Base-by-base conservation (phyloP, 192 early-diverging fungal species). In the Backusella westeae region DNA sequence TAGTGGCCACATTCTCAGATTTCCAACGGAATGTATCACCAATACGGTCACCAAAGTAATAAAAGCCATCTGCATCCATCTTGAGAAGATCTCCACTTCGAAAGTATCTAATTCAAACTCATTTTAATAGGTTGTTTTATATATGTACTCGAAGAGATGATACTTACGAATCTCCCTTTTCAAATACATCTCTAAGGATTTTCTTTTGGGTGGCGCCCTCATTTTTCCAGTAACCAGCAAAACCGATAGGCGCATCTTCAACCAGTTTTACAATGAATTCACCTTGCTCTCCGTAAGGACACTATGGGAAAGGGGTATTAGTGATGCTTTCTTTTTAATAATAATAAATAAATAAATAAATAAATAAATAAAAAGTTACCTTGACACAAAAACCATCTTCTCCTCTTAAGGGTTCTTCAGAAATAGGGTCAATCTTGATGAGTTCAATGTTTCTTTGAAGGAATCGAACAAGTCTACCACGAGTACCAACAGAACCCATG, bases 1-100 rank as follows among this genome's bases (percentile, higher is more conserved):
- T 82, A 5, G 86, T 85, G 8, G 83, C 81, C 12, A 91, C 88
- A 71, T 89, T 88, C 75, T 89, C 88, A 9, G 85, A 81, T 73
- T 91, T 91, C 92, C 91, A 92, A 10, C 92, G 78, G 75, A 88
- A 93, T 15, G 92, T 91, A 65, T 93, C 91, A 4, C 92, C 91
- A 39, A 88, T 77, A 21, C 92, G 87, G 53, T 92, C 91, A 15
- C 85, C 85, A 83, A 93, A 92, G 76, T 87, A 89, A 65, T 83
- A 84, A 74, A 83, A 91, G 3, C 85, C 82, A 19, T 88, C 81
- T 23, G 72, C 41, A 67, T 85, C 85, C 10, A 70, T 72, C 23
- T 85, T 84, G 2, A 93, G 71, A 15, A 91, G 70, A 77, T 93
- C 91, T 4, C 92, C 91, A 53, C 85, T 87, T 12, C 90, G 78